phyloP scores from a whole-genome alignment of 225 moss, liverwort and hornwort genomes.

The Marchantia paleacea region DNA sequence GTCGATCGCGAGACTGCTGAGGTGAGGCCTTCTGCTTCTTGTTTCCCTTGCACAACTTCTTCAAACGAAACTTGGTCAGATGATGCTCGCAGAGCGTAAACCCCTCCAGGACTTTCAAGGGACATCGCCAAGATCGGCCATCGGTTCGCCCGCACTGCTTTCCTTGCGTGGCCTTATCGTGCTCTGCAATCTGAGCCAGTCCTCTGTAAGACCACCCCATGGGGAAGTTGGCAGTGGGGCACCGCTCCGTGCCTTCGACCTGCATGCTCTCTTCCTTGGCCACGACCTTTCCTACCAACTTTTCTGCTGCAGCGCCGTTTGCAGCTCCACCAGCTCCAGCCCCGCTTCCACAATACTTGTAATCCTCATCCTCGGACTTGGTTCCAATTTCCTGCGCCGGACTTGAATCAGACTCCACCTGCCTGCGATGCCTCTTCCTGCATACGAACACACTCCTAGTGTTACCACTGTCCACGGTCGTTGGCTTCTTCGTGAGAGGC shows the following conservation, averaged over 20 bases:
- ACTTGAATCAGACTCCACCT: constrained; percentile 29
- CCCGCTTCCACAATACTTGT: background rate
- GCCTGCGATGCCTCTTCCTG: constrained; percentile 31
- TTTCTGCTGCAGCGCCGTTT: background rate
- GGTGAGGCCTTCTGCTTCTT: background rate
- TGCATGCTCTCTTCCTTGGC: background rate
- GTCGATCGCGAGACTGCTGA: background rate
- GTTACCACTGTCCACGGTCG: background rate
- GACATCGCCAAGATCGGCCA: constrained; percentile 50
- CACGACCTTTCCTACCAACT: background rate
- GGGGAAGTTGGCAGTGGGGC: constrained; percentile 24
- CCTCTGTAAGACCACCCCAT: constrained; percentile 46
- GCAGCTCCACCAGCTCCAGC: background rate
- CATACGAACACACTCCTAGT: background rate
- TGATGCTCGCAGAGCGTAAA: constrained; percentile 48
- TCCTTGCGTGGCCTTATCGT: constrained; percentile 34
- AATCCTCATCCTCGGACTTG: background rate
- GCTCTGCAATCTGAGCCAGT: constrained; percentile 49
- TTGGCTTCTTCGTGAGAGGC: background rate
- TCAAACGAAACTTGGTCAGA: constrained; percentile 41
- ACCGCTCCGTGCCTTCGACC: background rate
- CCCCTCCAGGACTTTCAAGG: constrained; percentile 40
- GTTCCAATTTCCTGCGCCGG: background rate
- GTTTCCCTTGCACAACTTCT: constrained; percentile 38
- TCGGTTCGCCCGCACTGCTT: constrained; percentile 49